Percentiles rank a stretch among this genome's conserved stretches.
These are phyloP conservation scores for Leccinum imitatum DNA, from an alignment of 768 basidiomycete genomes.

Conservation along the genomic window DNA sequence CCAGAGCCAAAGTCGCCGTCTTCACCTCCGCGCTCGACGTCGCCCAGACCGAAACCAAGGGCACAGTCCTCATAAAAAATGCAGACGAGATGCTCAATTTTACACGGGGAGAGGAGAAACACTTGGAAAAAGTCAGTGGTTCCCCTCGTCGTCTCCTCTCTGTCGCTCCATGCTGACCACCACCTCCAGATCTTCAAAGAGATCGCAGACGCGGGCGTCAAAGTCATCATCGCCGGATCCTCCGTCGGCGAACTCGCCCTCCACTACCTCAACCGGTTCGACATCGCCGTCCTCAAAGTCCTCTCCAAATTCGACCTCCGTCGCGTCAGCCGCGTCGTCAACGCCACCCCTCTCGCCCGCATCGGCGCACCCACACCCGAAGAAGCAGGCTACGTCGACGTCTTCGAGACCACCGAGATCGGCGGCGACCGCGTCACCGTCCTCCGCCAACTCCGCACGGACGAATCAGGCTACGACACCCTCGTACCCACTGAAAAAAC, in stretches of 20 bases:
- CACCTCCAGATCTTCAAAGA: constrained; percentile 86
- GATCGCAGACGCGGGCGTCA: constrained; percentile 93
- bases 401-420: constrained; percentile 94
- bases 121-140: constrained; percentile 75
- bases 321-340: constrained; percentile 90
- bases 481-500: constrained; percentile 63
- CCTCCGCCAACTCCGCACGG: constrained; percentile 73
- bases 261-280: constrained; percentile 92
- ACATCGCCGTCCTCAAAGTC: constrained; percentile 95
- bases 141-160: neutral
- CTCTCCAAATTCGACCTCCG: constrained; percentile 98
- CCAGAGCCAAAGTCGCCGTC: constrained; percentile 90
- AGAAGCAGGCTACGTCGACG: constrained; percentile 90
- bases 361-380: constrained; percentile 95
- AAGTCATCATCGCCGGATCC: constrained; percentile 91
- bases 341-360: constrained; percentile 93
- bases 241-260: constrained; percentile 93
- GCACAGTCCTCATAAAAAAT: constrained; percentile 93
- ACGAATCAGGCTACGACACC: constrained; percentile 60
- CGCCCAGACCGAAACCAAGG: constrained; percentile 98
- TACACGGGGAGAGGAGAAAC: constrained; percentile 93
- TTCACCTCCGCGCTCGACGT: constrained; percentile 92
- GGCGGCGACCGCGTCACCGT: constrained; percentile 99
- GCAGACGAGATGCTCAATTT: constrained; percentile 98
- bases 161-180: neutral